Base-by-base conservation (phyloP, 257 asterid species). In the Apocynum venetum region DNA sequence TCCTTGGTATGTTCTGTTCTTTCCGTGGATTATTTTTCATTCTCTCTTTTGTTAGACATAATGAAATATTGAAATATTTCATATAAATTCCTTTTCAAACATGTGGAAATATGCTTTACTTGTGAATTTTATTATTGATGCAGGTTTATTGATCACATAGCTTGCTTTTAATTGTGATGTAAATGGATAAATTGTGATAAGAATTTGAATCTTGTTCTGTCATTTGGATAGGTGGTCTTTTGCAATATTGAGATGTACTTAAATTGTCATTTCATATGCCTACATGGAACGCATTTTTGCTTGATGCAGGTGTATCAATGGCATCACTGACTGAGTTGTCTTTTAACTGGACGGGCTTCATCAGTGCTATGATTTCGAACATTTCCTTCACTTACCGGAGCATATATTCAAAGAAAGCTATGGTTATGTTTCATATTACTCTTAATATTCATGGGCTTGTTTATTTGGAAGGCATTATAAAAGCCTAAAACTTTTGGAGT, bases 311-410 rank as follows among this genome's bases (percentile, higher is more conserved):
- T 90, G 99, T 96, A 80, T 93, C 99, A 4, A 90, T 96, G 98
- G 99, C 99, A 78, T 96, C 98, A 74, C 72, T 96, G 80, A 96
- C 98, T 25, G 99, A 96, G 84, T 84, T 96, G 71, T 96, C 99
- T 38, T 96, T 96, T 93, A 96, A 96, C 87, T 96, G 99, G 99
- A 11, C 49, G 55, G 98, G 99, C 35, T 96, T 96, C 82, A 80
- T 80, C 78, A 96, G 98, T 77, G 99, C 99, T 43, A 96, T 96
- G 99, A 96, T 96, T 82, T 96, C 99, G 79, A 96, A 96, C 85
- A 89, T 96, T 92, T 93, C 98, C 64, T 96, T 96, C 96, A 96
- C 99, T 57, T 96, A 93, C 83, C 85, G 99, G 92, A 96, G 99
- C 90, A 90, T 96, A 65, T 96, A 96, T 83, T 96, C 99, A 2